Conservation (phyloP, 345 rosid species). For the Aegle marmelos region DNA sequence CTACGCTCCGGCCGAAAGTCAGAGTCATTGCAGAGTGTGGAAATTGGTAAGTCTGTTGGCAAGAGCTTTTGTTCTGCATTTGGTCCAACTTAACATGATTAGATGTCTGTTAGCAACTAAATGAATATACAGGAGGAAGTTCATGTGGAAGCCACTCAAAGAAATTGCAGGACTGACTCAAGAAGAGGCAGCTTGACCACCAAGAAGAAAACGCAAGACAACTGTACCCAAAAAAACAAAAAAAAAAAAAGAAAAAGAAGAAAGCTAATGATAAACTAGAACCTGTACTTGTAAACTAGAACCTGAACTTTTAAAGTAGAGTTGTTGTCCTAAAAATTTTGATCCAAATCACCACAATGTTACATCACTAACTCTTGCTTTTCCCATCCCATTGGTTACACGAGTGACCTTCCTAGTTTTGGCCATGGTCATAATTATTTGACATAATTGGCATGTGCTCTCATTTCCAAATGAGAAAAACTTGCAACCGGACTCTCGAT, state of each 20-base stretch:
- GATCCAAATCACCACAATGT: background rate
- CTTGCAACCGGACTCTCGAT: background rate
- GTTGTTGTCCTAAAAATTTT: background rate
- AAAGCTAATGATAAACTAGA: background rate
- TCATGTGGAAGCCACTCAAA: constrained; percentile 80
- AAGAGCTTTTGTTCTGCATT: too few relatives aligned
- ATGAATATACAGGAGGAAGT: constrained; percentile 59
- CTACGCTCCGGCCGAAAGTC: constrained; percentile 78
- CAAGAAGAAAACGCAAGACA: background rate
- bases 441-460: background rate
- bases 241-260: too few relatives aligned
- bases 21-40: constrained; percentile 89
- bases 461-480: background rate
- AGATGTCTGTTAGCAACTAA: too few relatives aligned
- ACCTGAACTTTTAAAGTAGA: background rate
- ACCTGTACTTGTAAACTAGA: background rate
- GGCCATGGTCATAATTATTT: background rate
- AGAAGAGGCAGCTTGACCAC: constrained; percentile 21
- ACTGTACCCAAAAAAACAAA: background rate
- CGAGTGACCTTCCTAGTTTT: background rate
- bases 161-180: constrained; percentile 65
- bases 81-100: background rate
- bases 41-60: constrained; percentile 52
- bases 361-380: background rate
- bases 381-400: background rate